These are phyloP conservation scores for Cubamyces sp. DNA, from an alignment of 768 basidiomycete species.

Conservation along the genomic window DNA sequence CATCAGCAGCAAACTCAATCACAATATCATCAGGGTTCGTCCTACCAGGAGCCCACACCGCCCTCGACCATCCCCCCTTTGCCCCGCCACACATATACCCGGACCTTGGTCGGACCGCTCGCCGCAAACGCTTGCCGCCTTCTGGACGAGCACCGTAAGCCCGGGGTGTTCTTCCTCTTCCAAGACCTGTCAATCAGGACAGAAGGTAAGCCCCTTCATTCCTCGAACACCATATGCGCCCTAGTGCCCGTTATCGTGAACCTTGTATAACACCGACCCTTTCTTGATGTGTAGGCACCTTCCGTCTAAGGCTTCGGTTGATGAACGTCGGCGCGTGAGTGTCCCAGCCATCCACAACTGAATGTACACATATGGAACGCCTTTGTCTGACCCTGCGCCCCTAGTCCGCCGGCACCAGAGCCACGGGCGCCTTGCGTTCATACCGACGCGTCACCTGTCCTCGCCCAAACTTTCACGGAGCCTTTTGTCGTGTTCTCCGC, in stretches of 20 bases:
- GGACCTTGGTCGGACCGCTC: conserved; percentile 89
- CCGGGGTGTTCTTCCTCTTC: conserved; percentile 93
- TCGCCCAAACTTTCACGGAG: conserved; percentile 84
- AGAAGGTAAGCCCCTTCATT: conserved; percentile 60
- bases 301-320: conserved; percentile 83
- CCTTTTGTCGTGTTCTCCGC: conserved; percentile 89
- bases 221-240: conserved; percentile 16
- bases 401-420: conserved; percentile 75
- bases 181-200: conserved; percentile 93
- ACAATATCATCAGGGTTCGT: conserved; percentile 30
- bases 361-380: conserved; percentile 12
- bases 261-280: conserved; percentile 20
- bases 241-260: conserved; percentile 26
- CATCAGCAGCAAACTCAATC: conserved; percentile 33
- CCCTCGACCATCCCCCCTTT: conserved; percentile 46
- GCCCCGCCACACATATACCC: conserved; percentile 75
- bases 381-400: conserved; percentile 17
- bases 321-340: conserved; percentile 93
- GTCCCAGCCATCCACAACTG: conserved; percentile 14
- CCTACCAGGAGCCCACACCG: conserved; percentile 34
- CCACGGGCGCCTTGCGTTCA: conserved; percentile 66
- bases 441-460: conserved; percentile 70
- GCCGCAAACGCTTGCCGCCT: conserved; percentile 86
- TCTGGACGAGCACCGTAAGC: conserved; percentile 80
- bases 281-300: conserved; percentile 59